Conservation (phyloP, 1,284 basidiomycete species). For the Psilocybe mexicana region DNA sequence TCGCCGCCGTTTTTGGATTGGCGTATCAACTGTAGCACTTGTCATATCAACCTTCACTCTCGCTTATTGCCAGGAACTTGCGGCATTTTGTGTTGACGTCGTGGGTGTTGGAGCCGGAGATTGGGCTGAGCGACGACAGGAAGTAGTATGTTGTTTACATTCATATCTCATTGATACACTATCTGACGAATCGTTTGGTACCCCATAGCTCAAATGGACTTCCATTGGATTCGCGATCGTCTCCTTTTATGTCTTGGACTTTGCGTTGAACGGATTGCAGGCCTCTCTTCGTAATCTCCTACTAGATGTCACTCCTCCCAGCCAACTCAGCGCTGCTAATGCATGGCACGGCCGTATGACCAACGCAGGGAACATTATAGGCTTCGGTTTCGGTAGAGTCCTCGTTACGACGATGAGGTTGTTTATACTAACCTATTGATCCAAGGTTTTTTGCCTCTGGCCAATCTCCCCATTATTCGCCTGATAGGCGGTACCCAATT, state of each 20-base stretch:
- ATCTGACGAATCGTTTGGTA: background rate
- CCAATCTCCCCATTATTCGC: constrained; percentile 69
- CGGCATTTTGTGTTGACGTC: constrained; percentile 76
- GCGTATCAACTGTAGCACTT: constrained; percentile 76
- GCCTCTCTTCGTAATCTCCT: constrained; percentile 91
- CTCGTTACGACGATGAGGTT: background rate
- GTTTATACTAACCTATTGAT: background rate
- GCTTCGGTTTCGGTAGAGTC: constrained; percentile 78
- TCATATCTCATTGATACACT: background rate
- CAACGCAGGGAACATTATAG: constrained; percentile 92
- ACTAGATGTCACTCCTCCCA: constrained; percentile 84
- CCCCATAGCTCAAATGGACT: constrained; percentile 58
- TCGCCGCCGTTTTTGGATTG: constrained; percentile 88
- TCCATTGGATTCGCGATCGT: constrained; percentile 87
- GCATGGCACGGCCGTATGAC: constrained; percentile 98
- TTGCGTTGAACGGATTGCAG: constrained; percentile 93
- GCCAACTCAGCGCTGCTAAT: constrained; percentile 89
- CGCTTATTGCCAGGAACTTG: constrained; percentile 83
- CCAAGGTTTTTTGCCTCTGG: constrained; percentile 83
- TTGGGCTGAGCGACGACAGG: constrained; percentile 82
- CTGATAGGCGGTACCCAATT: constrained; percentile 94
- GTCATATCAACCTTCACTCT: constrained; percentile 73
- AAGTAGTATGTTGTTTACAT: constrained; percentile 45
- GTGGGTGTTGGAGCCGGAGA: constrained; percentile 80
- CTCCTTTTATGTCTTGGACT: constrained; percentile 93